Conservation (phyloP, 306 rosid species). For the cucumber (Cucumis sativus) region DNA sequence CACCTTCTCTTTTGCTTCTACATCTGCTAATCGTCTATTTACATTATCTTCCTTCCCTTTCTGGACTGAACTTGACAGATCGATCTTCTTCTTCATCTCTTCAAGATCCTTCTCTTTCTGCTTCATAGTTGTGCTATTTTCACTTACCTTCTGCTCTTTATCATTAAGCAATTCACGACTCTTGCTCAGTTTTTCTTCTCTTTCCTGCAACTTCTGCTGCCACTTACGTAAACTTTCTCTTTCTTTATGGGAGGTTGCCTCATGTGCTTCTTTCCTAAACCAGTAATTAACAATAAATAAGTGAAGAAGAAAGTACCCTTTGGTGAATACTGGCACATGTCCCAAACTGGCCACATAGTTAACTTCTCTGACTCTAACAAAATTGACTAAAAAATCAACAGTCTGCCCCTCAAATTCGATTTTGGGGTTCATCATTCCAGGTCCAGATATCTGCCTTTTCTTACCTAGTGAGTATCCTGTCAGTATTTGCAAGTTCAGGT, state of each 20-base stretch:
- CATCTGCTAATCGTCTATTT: constrained; percentile 32
- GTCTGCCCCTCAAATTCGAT: background rate
- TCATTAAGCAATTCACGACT: constrained; percentile 33
- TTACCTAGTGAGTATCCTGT: background rate
- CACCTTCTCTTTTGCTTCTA: constrained; percentile 57
- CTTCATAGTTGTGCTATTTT: constrained; percentile 34
- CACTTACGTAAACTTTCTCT: constrained; percentile 64
- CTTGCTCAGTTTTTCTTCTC: constrained; percentile 47
- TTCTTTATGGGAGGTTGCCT: constrained; percentile 44
- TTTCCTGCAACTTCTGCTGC: constrained; percentile 62
- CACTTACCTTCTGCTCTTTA: constrained; percentile 51
- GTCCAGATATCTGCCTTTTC: background rate
- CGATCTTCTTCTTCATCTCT: constrained; percentile 32
- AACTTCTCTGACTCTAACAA: background rate
- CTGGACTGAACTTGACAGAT: constrained; percentile 25
- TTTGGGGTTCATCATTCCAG: background rate
- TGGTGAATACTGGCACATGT: background rate
- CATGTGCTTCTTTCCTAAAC: constrained; percentile 64
- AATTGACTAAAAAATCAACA: background rate
- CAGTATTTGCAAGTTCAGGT: background rate
- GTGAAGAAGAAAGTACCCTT: background rate
- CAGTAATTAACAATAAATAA: background rate
- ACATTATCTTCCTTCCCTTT: constrained; percentile 52
- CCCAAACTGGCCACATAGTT: background rate
- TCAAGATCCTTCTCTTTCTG: constrained; percentile 52